Base-by-base conservation (phyloP, 2,329 filamentous ascomycete species). In the Coleophoma cylindrospora region DNA sequence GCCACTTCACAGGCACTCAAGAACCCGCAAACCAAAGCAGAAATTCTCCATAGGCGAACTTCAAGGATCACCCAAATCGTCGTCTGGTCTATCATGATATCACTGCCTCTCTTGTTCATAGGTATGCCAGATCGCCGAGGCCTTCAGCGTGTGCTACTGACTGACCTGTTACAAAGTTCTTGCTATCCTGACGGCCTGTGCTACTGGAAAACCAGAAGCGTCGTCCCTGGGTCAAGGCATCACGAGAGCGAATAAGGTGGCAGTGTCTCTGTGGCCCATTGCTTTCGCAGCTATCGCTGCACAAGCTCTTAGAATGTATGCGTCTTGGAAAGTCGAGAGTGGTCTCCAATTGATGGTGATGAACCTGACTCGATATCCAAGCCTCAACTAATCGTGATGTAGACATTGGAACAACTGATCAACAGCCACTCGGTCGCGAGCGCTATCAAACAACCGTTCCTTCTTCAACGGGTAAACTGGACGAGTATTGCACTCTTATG, bases 361-460 rank as follows among this genome's bases (percentile, higher is more conserved):
- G 19, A 38, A 17, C 9, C 37, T 17, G 33, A 17, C 44, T 1
- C 4, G 17, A 17, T 8, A 12, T 14, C 3, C 10, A 17, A 17
- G 10, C 15, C 2, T 22, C 22, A 21, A 14, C 48, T 53, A 21
- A 47, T 34, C 14, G 11, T 14, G 21, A 8, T 14, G 4, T 17
- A 53, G 48, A 50, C 51, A n/a, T 45, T 50, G 4, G 48, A 53
- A 34, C 51, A 53, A 33, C 34, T 53, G 33, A 40, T 50, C 14
- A 50, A 41, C 37, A 48, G 51, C 19, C 21, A 47, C 44, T 48
- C 43, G n/a, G 43, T 50, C 11, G 51, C 48, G 13, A 53, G 48
- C 32, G 41, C 47, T 38, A 53, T 50, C 34, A 53, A 50, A 21
- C 51, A 53, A 34, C 51, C 48, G 14, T 53, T 53, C 33, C 34